Percentiles rank a stretch among this genome's conserved stretches.
These are phyloP conservation scores for Arthrobotrys conoides DNA, from an alignment of 2,329 filamentous ascomycete species.

Conservation along the genomic window DNA sequence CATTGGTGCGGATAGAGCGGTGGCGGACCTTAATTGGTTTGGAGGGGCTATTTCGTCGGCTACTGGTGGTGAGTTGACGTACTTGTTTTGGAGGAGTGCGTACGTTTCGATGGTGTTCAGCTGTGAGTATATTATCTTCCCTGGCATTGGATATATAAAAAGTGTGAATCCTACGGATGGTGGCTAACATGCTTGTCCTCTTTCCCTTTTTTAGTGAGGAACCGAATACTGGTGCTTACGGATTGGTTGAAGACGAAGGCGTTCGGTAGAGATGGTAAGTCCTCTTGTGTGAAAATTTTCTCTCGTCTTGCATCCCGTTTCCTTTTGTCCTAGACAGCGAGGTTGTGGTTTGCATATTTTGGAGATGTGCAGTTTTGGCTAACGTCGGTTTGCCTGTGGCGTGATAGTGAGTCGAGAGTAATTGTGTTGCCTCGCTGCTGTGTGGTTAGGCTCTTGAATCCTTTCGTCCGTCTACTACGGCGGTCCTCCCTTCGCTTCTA, in stretches of 20 bases:
- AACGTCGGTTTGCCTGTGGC: conserved; percentile 39
- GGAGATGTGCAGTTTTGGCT: conserved; percentile 35
- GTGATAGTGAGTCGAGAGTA: conserved; percentile 59
- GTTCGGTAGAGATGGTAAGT: conserved; percentile 82
- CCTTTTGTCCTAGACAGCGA: conserved; percentile 48
- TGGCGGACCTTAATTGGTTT: conserved; percentile 97
- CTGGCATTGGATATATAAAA: conserved; percentile 4
- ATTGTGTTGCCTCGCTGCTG: conserved; percentile 44
- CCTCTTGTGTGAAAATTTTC: conserved; percentile 3
- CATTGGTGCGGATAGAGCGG: conserved; percentile 97
- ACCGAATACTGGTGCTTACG: conserved; percentile 89
- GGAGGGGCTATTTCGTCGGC: conserved; percentile 87
- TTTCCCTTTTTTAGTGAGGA: conserved; percentile 76
- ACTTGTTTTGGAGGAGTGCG: conserved; percentile 97
- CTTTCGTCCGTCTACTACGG: conserved; percentile 30
- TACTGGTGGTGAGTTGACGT: conserved; percentile 91
- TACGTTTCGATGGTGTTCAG: conserved; percentile 99
- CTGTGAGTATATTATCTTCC: conserved; percentile 76
- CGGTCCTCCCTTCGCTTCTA: conserved; percentile 16
- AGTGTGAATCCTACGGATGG: neutral
- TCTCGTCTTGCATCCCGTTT: conserved; percentile 11
- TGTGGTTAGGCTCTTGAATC: conserved; percentile 4
- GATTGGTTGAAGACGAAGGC: conserved; percentile 98
- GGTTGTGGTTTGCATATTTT: conserved; percentile 17
- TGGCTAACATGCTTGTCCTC: neutral